Conservation (phyloP, 371 early-diverging fungal genomes). For the Mortierella sp. region DNA sequence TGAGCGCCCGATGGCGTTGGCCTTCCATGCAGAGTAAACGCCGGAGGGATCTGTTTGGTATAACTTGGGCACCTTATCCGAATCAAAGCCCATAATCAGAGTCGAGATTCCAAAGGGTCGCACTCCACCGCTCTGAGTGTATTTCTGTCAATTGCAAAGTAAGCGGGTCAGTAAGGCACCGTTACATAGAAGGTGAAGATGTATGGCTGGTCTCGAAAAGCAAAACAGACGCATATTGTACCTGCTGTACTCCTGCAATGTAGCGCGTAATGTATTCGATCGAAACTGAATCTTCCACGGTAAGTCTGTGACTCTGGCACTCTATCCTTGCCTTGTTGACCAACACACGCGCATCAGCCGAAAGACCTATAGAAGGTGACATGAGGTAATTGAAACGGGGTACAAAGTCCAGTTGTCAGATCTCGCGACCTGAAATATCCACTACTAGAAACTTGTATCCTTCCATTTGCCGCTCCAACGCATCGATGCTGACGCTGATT, state of each 20-base stretch:
- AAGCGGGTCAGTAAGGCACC: not conserved
- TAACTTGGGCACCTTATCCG: constrained; percentile 87
- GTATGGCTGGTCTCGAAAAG: no score
- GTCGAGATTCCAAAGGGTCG: constrained; percentile 99
- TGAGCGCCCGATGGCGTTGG: constrained; percentile 96
- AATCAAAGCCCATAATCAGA: constrained; percentile 94
- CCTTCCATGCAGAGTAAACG: constrained; percentile 99
- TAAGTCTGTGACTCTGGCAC: constrained; percentile 97
- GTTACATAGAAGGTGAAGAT: not conserved
- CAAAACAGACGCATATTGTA: constrained; percentile 46
- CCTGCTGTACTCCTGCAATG: constrained; percentile 97
- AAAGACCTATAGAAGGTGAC: constrained; percentile 87
- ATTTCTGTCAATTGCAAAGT: constrained; percentile 75
- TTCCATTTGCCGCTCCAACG: no score
- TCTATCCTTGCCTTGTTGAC: constrained; percentile 98
- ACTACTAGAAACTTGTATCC: no score
- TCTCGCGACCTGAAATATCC: no score
- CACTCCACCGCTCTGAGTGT: constrained; percentile 99
- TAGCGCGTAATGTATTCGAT: constrained; percentile 98
- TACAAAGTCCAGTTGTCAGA: no score
- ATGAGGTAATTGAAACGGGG: no score
- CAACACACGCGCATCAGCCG: constrained; percentile 97
- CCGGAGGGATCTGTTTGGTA: constrained; percentile 99
- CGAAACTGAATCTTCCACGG: constrained; percentile 97
- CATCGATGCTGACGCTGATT: no score